These are phyloP conservation scores for Beauveria medogensis DNA, from an alignment of 2,329 filamentous ascomycete genomes.

Conservation along the genomic window DNA sequence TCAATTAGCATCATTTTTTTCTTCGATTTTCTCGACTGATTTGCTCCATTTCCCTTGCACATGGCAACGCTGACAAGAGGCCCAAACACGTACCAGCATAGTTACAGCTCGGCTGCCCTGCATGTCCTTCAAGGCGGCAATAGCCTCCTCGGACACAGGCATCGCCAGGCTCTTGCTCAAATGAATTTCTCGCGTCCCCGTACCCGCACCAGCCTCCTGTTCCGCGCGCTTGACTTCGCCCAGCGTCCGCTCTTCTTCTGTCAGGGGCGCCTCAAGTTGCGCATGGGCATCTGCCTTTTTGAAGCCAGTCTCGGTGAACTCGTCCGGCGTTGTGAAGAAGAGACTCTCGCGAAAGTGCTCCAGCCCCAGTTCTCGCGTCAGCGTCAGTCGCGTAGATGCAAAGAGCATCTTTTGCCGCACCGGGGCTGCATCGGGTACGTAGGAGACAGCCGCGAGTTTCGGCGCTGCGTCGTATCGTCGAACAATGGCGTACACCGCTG, in stretches of 20 bases:
- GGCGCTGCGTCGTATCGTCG: constrained; percentile 53
- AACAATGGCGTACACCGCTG: constrained; percentile 67
- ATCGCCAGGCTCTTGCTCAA: constrained; percentile 49
- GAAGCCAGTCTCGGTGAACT: constrained; percentile 64
- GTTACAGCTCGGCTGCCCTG: constrained; percentile 47
- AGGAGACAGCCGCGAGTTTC: constrained; percentile 63
- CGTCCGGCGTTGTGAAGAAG: constrained; percentile 61
- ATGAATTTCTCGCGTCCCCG: constrained; percentile 49
- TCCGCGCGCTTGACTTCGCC: constrained; percentile 68
- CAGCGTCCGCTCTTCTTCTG: constrained; percentile 66
- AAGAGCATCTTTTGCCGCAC: constrained; percentile 85
- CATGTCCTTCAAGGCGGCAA: constrained; percentile 55
- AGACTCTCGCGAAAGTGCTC: constrained; percentile 73
- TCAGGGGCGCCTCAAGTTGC: constrained; percentile 59
- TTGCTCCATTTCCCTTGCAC: neutral
- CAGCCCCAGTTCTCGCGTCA: constrained; percentile 67
- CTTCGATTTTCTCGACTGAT: no score
- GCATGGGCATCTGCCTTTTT: constrained; percentile 62
- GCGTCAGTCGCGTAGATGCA: constrained; percentile 65
- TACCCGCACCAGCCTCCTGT: constrained; percentile 64
- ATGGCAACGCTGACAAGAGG: no score
- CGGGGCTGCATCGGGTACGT: constrained; percentile 69
- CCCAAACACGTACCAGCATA: constrained; percentile 49
- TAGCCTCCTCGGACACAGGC: constrained; percentile 54
- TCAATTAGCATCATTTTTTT: neutral